A percentile compares a stretch with the other conserved stretches of the same genome.
These are phyloP conservation scores for Talaromyces albobiverticillius DNA, from an alignment of 2,329 filamentous ascomycete genomes.

Conservation along the genomic window DNA sequence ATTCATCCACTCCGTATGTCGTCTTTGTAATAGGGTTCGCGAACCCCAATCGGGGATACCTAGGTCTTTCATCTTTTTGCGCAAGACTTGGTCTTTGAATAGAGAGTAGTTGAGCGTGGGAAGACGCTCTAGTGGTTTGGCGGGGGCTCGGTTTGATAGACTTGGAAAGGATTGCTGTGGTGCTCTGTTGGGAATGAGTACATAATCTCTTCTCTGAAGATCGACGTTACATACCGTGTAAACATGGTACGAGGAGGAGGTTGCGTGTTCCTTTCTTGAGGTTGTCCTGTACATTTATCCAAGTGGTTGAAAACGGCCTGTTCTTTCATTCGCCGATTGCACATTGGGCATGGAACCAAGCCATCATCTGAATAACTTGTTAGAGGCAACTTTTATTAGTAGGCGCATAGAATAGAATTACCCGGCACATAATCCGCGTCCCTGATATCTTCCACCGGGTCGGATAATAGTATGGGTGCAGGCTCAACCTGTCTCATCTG, in stretches of 20 bases:
- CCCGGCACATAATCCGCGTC: conserved; percentile 38
- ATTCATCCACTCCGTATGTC: conserved; percentile 92
- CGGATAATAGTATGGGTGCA: conserved; percentile 17
- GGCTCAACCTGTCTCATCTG: conserved; percentile 22
- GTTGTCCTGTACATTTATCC: conserved; percentile 57
- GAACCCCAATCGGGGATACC: conserved; percentile 71
- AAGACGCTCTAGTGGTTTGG: conserved; percentile 59
- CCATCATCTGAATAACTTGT: conserved; percentile 60
- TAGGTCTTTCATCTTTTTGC: conserved; percentile 77
- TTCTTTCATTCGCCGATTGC: conserved; percentile 74
- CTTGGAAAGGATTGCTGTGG: conserved; percentile 3
- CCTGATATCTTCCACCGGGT: conserved; percentile 40
- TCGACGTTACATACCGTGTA: conserved; percentile 25
- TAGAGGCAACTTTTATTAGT: conserved; percentile 11
- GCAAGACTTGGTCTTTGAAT: conserved; percentile 73
- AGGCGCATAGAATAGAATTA: conserved; percentile 19
- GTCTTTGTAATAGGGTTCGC: conserved; percentile 67
- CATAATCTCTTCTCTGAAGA: neutral
- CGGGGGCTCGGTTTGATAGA: neutral
- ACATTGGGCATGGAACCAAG: conserved; percentile 80
- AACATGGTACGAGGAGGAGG: conserved; percentile 7
- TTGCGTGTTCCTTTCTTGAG: conserved; percentile 17
- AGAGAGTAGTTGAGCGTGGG: conserved; percentile 83
- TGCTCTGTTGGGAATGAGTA: conserved; percentile 19
- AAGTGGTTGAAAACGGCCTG: conserved; percentile 76